A percentile compares a stretch with the other conserved stretches of the same genome.
Evolutionary conservation across 2,329 filamentous ascomycete genomes (phyloP).

Genomic region (Drechslerella stenobrocha): DNA sequence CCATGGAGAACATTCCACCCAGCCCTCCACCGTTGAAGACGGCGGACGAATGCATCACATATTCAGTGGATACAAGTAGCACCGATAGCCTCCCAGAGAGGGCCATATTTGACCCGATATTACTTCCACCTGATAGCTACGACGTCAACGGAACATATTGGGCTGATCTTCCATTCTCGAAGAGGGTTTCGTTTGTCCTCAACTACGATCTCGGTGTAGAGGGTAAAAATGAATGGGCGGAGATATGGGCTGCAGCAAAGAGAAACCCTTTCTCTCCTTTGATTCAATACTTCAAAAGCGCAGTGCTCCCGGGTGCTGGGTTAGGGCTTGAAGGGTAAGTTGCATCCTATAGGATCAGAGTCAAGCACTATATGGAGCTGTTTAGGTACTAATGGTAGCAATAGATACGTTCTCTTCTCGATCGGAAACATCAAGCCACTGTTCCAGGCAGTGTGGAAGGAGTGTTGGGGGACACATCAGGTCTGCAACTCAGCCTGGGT

Average conservation of each 20-base stretch:
- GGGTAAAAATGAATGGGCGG: slow-evolving; percentile 69
- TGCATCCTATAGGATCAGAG: neutral
- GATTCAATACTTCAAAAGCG: slow-evolving; percentile 85
- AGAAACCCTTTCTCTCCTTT: slow-evolving; percentile 80
- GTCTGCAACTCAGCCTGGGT: slow-evolving; percentile 81
- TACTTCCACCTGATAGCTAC: slow-evolving; percentile 87
- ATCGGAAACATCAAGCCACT: slow-evolving; percentile 89
- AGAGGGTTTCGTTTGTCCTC: slow-evolving; percentile 75
- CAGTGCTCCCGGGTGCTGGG: slow-evolving; percentile 88
- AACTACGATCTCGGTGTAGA: slow-evolving; percentile 65
- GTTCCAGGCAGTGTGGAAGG: slow-evolving; percentile 72
- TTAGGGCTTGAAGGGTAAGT: slow-evolving; percentile 78
- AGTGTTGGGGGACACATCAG: slow-evolving; percentile 71
- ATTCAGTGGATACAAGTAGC: slow-evolving; percentile 37
- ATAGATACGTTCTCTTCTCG: slow-evolving; percentile 88
- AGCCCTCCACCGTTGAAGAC: slow-evolving; percentile 34
- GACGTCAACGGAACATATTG: slow-evolving; percentile 82
- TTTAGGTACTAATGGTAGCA: too few relatives aligned
- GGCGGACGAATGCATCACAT: slow-evolving; percentile 12
- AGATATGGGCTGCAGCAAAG: slow-evolving; percentile 79
- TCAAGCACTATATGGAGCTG: slow-evolving; percentile 24
- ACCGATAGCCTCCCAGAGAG: slow-evolving; percentile 58
- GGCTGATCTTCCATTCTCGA: slow-evolving; percentile 75
- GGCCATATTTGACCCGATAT: slow-evolving; percentile 73
- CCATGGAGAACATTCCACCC: slow-evolving; percentile 16